Evolutionary conservation across 805 yeast genomes (phyloP), one percentile per base, ranked within the genome.

Genomic region (Wickerhamiella alocasiicola): DNA sequence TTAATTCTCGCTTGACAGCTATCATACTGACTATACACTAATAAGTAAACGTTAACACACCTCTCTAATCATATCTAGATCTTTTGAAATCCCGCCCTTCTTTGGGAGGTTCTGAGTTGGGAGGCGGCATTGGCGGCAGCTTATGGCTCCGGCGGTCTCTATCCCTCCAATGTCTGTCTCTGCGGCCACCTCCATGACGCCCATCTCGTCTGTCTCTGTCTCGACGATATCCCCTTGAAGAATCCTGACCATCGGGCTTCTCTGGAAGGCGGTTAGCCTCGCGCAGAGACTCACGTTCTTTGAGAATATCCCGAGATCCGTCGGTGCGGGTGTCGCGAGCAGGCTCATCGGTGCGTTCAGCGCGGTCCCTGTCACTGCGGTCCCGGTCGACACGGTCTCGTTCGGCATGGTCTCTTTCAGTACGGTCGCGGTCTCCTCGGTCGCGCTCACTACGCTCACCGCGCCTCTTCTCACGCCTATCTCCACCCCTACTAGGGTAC

Each of bases 351-450:
- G 9, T 13, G 20, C 31, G 19, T 15, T 16, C 20, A 4, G n/a
- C 20, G 31, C 19, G 16, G 9, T 27, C 30, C 9, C 30, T 18
- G 16, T 18, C 17, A 16, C n/a, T n/a, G n/a, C n/a, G n/a, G 23
- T 34, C 37, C 13, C 37, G 30, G 16, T 25, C 30, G 16, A 17
- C 30, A 7, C 36, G 36, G n/a, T 31, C 34, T 5, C 34, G 21
- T 4, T 13, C 13, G 24, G 6, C 23, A 18, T 18, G 24, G 13
- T 9, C 12, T n/a, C 29, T n/a, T n/a, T 11, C 4, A 13, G 17
- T 13, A 17, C 24, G 12, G 5, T 20, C 24, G 9, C 36, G 36
- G 3, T 32, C 26, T 12, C 24, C 26, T 9, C 9, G 15, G 15
- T n/a, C 36, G 3, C 24, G 26, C 6, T 12, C 20, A 5, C 20